Conservation (phyloP, 768 basidiomycete genomes). For the Antrodiella citrinella region DNA sequence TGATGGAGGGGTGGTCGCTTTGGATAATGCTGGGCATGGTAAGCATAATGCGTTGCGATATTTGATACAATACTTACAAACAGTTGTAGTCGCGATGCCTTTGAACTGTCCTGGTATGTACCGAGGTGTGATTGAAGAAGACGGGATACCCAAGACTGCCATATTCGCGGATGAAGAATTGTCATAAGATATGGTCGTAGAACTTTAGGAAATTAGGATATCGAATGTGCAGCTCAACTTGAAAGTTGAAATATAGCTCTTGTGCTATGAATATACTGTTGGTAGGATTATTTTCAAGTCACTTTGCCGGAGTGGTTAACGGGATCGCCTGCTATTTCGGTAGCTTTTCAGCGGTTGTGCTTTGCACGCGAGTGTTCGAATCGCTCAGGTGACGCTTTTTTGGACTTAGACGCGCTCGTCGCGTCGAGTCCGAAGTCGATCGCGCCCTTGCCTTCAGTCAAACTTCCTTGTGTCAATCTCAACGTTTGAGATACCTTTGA, state of each 20-base stretch:
- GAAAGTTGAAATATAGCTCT: no score
- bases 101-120: constrained; percentile 81
- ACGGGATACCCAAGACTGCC: constrained; percentile 66
- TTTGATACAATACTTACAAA: neutral
- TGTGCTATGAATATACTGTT: no score
- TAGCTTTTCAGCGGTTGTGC: constrained; percentile 42
- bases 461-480: no score
- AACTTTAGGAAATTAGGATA: no score
- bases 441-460: no score
- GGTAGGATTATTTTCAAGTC: constrained; percentile 29
- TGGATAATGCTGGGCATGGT: constrained; percentile 69
- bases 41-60: neutral
- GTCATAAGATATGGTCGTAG: no score
- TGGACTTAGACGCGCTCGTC: neutral
- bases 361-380: constrained; percentile 57
- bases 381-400: constrained; percentile 52
- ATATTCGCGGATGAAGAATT: constrained; percentile 65
- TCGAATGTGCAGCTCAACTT: no score
- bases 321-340: constrained; percentile 34
- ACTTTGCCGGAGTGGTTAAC: constrained; percentile 96
- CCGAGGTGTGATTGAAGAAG: constrained; percentile 60
- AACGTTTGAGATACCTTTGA: no score
- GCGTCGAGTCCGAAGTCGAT: no score
- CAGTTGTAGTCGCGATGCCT: constrained; percentile 49
- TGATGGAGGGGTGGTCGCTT: constrained; percentile 65